These are phyloP conservation scores for Immersiporthe knoxdaviesiana DNA, from an alignment of 2,329 filamentous ascomycete genomes.

Conservation along the genomic window DNA sequence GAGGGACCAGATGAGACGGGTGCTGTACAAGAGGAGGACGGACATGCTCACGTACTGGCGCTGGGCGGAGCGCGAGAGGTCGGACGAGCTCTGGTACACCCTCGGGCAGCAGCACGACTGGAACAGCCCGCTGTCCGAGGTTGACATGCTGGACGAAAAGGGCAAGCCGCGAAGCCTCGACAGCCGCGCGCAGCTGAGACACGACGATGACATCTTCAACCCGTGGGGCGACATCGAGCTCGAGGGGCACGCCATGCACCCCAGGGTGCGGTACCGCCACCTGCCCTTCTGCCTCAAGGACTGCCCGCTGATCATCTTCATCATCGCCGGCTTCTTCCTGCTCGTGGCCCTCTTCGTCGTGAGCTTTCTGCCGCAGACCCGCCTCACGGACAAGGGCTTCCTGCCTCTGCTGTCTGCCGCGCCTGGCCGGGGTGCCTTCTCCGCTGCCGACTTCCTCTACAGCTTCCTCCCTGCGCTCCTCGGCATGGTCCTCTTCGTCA, in stretches of 20 bases:
- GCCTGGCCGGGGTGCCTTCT: conserved; percentile 70
- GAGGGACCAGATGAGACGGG: conserved; percentile 55
- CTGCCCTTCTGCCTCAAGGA: conserved; percentile 78
- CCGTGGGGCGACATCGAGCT: conserved; percentile 35
- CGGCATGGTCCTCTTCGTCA: conserved; percentile 68
- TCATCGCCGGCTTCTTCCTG: conserved; percentile 61
- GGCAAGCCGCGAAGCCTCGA: conserved; percentile 15
- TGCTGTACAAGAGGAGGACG: conserved; percentile 58
- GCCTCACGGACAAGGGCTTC: conserved; percentile 69
- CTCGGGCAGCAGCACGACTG: conserved; percentile 55
- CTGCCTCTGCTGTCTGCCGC: conserved; percentile 66
- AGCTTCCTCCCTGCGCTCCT: conserved; percentile 72
- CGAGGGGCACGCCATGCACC: conserved; percentile 51
- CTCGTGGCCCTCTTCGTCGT: conserved; percentile 74
- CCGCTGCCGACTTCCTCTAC: conserved; percentile 86
- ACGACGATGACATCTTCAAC: conserved; percentile 29
- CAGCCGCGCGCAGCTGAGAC: conserved; percentile 26
- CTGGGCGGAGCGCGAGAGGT: conserved; percentile 60
- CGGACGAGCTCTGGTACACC: conserved; percentile 72
- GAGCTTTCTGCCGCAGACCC: conserved; percentile 73
- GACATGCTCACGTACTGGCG: conserved; percentile 89
- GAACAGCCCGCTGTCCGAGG: conserved; percentile 22
- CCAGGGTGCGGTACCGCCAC: conserved; percentile 64
- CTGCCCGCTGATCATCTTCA: conserved; percentile 66
- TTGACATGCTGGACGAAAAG: conserved; percentile 19